These are phyloP conservation scores for Agarophyton chilense DNA, from an alignment of 23 red algal species.

Conservation along the genomic window DNA sequence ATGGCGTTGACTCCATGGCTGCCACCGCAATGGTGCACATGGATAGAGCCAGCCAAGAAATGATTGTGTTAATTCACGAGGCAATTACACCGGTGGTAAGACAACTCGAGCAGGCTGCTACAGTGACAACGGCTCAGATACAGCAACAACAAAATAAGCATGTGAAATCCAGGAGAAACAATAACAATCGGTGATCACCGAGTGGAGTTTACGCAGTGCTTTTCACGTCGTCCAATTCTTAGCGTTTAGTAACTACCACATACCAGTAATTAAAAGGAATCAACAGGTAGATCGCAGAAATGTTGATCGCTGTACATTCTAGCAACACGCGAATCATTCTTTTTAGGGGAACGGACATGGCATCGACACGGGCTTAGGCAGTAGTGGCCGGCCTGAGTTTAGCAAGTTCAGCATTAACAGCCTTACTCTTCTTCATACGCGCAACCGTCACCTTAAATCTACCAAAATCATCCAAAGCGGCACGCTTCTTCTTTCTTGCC, in stretches of 20 bases:
- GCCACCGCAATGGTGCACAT: conserved; percentile 7
- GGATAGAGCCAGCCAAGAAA: conserved; percentile 5
- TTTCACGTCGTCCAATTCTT: too few species aligned
- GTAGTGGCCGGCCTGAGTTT: conserved; percentile 31
- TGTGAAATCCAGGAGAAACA: background rate
- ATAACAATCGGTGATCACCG: background rate
- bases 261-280: background rate
- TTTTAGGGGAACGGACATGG: too few species aligned
- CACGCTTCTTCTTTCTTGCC: conserved; percentile 59
- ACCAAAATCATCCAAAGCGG: conserved; percentile 87
- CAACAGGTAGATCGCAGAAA: background rate
- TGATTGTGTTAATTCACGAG: conserved; percentile 3
- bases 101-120: conserved; percentile 28
- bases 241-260: background rate
- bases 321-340: background rate
- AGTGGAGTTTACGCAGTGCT: too few species aligned
- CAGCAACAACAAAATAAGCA: background rate
- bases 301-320: background rate
- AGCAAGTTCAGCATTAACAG: conserved; percentile 51
- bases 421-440: conserved; percentile 74
- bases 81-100: conserved; percentile 9
- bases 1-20: conserved; percentile 15
- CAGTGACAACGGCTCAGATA: background rate
- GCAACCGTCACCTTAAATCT: conserved; percentile 97
- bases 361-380: too few species aligned